Evolutionary conservation across 2,329 filamentous ascomycete species (phyloP), one percentile per base, ranked within the genome.

Genomic region (Pyricularia pennisetigena): DNA sequence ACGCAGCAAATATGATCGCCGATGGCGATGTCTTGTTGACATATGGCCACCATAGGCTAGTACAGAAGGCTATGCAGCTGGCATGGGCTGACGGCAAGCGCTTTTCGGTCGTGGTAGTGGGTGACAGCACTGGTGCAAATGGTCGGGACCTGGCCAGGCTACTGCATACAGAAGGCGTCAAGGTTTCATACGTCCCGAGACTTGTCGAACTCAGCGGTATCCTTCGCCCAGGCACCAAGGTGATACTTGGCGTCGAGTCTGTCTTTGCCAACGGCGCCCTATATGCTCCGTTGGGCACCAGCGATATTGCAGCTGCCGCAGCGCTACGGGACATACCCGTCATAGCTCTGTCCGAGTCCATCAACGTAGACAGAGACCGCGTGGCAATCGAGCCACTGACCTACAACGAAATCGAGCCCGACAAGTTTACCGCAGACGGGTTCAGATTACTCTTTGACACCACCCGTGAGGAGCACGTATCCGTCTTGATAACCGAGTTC

Each of bases 251-350:
- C 14, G 93, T 94, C 4, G 94, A 97, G 76, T 92, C 93, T 57
- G 95, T 99, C 88, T 95, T 97, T 80, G 94, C 92, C 72, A 98
- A 98, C 78, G 95, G 95, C 8, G 87, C 92, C 41, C 85, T 99
- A 73, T 97, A 96, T 78, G 94, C 91, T 4, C 88, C 93, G 24
- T 88, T 93, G 10, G 95, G 95, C 70, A 97, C 94, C 3, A 92
- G 92, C 28, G 87, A 95, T 69, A 86, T 98, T 10, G 94, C 94
- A 23, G 90, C 95, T 82, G 88, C 90, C 0, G 94, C 94, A 6
- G 87, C 89, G 67, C 87, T 91, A 68, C 83, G 88, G 24, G 89
- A 90, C 69, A 86, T 94, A 54, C 91, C 92, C 0, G 92, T 98
- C 69, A 89, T 96, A 41, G 92, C 96, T 3, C 90, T 96, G 69